Evolutionary conservation across 768 basidiomycete species (phyloP).

Genomic region (Trametes meyenii): DNA sequence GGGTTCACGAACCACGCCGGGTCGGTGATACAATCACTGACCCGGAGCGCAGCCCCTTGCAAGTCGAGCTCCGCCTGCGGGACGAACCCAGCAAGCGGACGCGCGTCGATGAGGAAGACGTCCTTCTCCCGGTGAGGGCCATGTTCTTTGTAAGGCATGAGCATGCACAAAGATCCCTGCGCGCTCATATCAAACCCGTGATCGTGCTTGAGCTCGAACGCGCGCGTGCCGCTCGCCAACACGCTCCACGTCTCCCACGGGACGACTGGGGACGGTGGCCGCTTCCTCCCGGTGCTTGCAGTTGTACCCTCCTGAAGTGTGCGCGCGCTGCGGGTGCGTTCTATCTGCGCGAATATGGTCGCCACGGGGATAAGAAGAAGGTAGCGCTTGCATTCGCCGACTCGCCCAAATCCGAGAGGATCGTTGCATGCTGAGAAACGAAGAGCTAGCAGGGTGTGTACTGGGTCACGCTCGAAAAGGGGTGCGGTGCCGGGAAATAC

Average conservation of each 20-base stretch:
- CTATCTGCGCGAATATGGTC: not conserved
- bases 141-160: not conserved
- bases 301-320: too few species aligned
- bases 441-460: conserved; percentile 1
- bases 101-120: not conserved
- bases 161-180: not conserved
- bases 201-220: not conserved
- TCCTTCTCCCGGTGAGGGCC: not conserved
- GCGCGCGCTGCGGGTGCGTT: not conserved
- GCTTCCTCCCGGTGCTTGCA: not conserved
- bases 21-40: not conserved
- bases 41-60: not conserved
- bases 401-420: not conserved
- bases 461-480: conserved; percentile 5
- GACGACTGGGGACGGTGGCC: not conserved
- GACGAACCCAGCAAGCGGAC: not conserved
- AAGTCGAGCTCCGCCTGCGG: not conserved
- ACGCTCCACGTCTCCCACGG: conserved; percentile 7
- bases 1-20: not conserved
- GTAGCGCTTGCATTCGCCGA: not conserved
- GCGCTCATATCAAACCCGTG: not conserved
- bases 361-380: not conserved
- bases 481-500: not conserved
- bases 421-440: not conserved
- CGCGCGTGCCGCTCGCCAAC: not conserved